phyloP scores from a whole-genome alignment of 164 flowering plant species.

The Platanus orientalis region DNA sequence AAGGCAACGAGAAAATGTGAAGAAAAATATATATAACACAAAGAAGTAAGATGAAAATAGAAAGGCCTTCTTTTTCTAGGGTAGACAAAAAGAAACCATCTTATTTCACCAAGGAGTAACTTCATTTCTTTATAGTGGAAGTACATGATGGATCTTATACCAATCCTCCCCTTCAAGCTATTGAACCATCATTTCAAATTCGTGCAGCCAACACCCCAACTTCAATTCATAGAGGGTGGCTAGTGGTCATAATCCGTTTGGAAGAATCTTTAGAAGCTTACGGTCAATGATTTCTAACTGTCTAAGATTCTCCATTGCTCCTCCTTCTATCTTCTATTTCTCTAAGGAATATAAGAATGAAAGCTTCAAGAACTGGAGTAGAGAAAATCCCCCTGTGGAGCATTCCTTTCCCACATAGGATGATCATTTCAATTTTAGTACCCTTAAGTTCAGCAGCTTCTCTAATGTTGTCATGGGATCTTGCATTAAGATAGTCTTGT shows the following conservation, averaged over 20 bases:
- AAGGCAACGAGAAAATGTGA: too few relatives aligned
- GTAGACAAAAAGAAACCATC: too few relatives aligned
- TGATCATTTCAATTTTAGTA: not conserved
- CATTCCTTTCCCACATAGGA: not conserved
- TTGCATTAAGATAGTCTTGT: not conserved
- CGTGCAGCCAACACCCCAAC: too few relatives aligned
- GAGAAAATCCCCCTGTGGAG: not conserved
- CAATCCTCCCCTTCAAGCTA: too few relatives aligned
- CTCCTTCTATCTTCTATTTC: not conserved
- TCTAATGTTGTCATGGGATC: not conserved
- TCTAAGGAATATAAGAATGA: not conserved
- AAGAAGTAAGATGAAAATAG: too few relatives aligned
- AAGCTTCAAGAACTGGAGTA: not conserved
- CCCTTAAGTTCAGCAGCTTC: not conserved
- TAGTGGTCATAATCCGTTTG: not conserved
- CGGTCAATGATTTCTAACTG: not conserved
- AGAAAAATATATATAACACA: too few relatives aligned
- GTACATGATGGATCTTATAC: too few relatives aligned
- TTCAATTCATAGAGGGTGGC: not conserved
- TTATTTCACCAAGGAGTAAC: too few relatives aligned
- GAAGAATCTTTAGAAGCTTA: not conserved
- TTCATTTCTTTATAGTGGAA: too few relatives aligned
- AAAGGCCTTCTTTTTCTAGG: too few relatives aligned
- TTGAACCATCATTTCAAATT: too few relatives aligned
- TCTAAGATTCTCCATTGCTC: not conserved